Conservation (phyloP, 768 basidiomycete species). For the Solioccasus polychromus region DNA sequence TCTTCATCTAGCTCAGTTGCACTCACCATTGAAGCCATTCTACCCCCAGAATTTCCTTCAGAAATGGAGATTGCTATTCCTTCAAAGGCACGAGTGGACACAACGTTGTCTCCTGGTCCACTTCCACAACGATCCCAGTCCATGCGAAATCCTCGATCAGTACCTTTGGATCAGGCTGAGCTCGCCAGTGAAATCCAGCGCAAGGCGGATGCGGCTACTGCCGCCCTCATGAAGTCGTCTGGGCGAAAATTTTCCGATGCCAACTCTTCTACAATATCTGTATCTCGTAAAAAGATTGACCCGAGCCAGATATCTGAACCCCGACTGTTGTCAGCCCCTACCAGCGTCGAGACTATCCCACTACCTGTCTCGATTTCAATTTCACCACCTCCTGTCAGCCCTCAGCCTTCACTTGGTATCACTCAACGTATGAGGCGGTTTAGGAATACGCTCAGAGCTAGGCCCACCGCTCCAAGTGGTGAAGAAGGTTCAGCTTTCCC, state of each 20-base stretch:
- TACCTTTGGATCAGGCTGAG: constrained; percentile 48
- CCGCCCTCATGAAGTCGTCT: constrained; percentile 53
- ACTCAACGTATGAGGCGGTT: constrained; percentile 73
- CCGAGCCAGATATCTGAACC: constrained; percentile 66
- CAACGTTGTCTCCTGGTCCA: constrained; percentile 15
- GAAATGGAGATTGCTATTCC: constrained; percentile 12
- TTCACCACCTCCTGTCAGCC: constrained; percentile 35
- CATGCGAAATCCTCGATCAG: constrained; percentile 38
- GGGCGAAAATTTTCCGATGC: constrained; percentile 39
- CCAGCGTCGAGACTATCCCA: constrained; percentile 66
- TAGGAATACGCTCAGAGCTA: constrained; percentile 62
- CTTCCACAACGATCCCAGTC: constrained; percentile 31
- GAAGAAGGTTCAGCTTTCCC: constrained; percentile 50
- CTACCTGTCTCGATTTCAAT: constrained; percentile 36
- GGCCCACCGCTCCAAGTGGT: constrained; percentile 43
- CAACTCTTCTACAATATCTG: constrained; percentile 41
- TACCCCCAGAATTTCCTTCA: constrained; percentile 21
- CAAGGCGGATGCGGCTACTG: constrained; percentile 64
- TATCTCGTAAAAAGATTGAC: constrained; percentile 54
- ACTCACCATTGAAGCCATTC: constrained; percentile 35
- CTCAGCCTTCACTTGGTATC: constrained; percentile 47
- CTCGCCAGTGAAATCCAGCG: constrained; percentile 66
- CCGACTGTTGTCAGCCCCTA: constrained; percentile 61
- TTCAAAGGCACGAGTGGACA: constrained; percentile 5
- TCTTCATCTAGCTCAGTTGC: constrained; percentile 30